Percentiles rank a stretch among this genome's conserved stretches.
These are phyloP conservation scores for Penicillium sp. DNA, from an alignment of 2,329 filamentous ascomycete genomes.

Conservation along the genomic window DNA sequence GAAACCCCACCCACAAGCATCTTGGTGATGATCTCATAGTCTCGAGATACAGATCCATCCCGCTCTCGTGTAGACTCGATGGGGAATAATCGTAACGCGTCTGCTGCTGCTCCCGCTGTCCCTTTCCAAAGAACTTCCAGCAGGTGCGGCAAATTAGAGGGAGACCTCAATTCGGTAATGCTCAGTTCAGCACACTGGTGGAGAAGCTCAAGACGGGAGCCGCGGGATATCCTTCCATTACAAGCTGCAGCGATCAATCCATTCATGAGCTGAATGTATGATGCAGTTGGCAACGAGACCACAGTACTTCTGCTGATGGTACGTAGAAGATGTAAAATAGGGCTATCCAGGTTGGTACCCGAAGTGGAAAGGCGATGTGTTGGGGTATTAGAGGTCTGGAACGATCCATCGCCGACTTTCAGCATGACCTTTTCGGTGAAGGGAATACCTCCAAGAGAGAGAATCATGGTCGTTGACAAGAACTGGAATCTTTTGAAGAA, in stretches of 20 bases:
- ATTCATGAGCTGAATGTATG: slow-evolving; percentile 37
- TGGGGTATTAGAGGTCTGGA: slow-evolving; percentile 50
- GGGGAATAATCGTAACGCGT: slow-evolving; percentile 47
- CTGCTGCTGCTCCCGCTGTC: slow-evolving; percentile 38
- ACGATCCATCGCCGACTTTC: slow-evolving; percentile 60
- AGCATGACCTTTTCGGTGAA: slow-evolving; percentile 56
- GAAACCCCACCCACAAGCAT: slow-evolving; percentile 65
- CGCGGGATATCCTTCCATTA: slow-evolving; percentile 39
- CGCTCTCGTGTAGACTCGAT: slow-evolving; percentile 48
- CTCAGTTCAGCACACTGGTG: slow-evolving; percentile 42
- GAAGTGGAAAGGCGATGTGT: slow-evolving; percentile 35
- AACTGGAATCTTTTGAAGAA: slow-evolving; percentile 57
- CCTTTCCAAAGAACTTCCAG: slow-evolving; percentile 41
- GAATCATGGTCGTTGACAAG: slow-evolving; percentile 55
- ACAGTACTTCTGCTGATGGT: slow-evolving; percentile 34
- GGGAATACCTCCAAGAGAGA: slow-evolving; percentile 53
- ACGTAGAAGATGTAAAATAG: slow-evolving; percentile 46
- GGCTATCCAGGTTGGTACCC: slow-evolving; percentile 38
- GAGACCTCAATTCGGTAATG: slow-evolving; percentile 19
- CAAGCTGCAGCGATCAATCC: slow-evolving; percentile 40
- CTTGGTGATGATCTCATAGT: slow-evolving; percentile 70
- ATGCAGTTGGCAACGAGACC: slow-evolving; percentile 24
- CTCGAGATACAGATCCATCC: slow-evolving; percentile 60
- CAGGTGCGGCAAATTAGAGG: slow-evolving; percentile 16
- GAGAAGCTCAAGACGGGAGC: slow-evolving; percentile 44